Evolutionary conservation across 441 rosid genomes (phyloP).

Genomic region (Pelargonium australe): DNA sequence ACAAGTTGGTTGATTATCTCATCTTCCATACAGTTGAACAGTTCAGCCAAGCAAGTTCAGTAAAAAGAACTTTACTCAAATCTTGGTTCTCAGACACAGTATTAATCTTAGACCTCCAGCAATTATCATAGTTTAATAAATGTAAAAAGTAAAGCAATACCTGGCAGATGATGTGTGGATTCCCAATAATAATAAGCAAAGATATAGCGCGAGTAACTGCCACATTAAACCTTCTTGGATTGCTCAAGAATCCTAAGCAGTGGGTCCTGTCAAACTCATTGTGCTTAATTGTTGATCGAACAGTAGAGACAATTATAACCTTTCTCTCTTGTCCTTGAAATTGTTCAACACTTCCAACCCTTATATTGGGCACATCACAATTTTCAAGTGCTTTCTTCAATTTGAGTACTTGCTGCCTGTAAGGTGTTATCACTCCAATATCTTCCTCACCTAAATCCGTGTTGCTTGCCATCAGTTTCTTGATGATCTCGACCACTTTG

Average conservation of each 20-base stretch:
- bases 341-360: constrained; percentile 93
- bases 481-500: constrained; percentile 22
- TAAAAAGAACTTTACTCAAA: background rate
- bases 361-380: constrained; percentile 47
- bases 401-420: constrained; percentile 41
- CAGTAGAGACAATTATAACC: constrained; percentile 76
- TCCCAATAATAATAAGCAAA: constrained; percentile 66
- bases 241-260: constrained; percentile 78
- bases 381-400: constrained; percentile 35
- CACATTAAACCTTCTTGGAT: constrained; percentile 85
- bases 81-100: background rate
- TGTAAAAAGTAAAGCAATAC: constrained; percentile 27
- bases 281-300: constrained; percentile 79
- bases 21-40: background rate
- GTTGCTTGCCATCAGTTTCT: constrained; percentile 4
- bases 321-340: constrained; percentile 92
- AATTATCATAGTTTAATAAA: too few species aligned
- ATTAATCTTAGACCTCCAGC: too few species aligned
- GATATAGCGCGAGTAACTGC: constrained; percentile 81
- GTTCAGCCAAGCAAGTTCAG: background rate
- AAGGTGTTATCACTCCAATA: constrained; percentile 85
- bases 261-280: constrained; percentile 59
- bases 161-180: constrained; percentile 79
- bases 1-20: background rate
- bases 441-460: constrained; percentile 40